Evolutionary conservation across 768 basidiomycete genomes (phyloP).

Genomic region (Mycena sanguinolenta): DNA sequence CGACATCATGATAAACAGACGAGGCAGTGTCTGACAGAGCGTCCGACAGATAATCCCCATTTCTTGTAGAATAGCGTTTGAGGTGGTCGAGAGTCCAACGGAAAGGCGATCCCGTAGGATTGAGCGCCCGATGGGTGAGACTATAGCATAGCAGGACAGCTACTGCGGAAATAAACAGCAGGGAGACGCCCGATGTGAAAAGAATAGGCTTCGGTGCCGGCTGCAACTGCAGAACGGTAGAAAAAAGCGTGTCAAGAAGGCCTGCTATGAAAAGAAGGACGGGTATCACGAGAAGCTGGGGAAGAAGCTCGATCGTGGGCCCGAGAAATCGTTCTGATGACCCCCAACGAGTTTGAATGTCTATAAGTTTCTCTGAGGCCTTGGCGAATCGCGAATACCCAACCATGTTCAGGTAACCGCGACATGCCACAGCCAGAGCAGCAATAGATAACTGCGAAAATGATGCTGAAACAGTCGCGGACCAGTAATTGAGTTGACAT

Average conservation of each 20-base stretch:
- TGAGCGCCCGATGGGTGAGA: slow-evolving; percentile 15
- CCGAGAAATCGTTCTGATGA: slow-evolving; percentile 33
- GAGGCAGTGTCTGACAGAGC: slow-evolving; percentile 17
- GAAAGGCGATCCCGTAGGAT: slow-evolving; percentile 20
- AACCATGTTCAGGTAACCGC: slow-evolving; percentile 33
- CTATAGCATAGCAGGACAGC: slow-evolving; percentile 23
- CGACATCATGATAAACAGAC: slow-evolving; percentile 32
- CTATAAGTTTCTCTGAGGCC: slow-evolving; percentile 31
- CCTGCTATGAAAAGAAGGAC: slow-evolving; percentile 38
- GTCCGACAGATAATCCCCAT: neutral
- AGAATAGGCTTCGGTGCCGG: slow-evolving; percentile 14
- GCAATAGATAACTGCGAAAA: slow-evolving; percentile 33
- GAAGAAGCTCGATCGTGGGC: slow-evolving; percentile 32
- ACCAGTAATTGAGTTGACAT: neutral
- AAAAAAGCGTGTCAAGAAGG: slow-evolving; percentile 36
- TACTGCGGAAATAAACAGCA: slow-evolving; percentile 24
- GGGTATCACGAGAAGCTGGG: slow-evolving; percentile 36
- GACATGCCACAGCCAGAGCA: slow-evolving; percentile 37
- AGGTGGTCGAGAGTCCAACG: neutral
- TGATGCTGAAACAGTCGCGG: neutral
- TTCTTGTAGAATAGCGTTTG: neutral
- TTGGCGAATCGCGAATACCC: slow-evolving; percentile 27
- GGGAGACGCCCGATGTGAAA: slow-evolving; percentile 25
- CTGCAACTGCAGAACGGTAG: slow-evolving; percentile 20
- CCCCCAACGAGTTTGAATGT: slow-evolving; percentile 36